These are phyloP conservation scores for Pseudonitzschia multistriata DNA, from an alignment of 108 stramenopile genomes.

Conservation along the genomic window DNA sequence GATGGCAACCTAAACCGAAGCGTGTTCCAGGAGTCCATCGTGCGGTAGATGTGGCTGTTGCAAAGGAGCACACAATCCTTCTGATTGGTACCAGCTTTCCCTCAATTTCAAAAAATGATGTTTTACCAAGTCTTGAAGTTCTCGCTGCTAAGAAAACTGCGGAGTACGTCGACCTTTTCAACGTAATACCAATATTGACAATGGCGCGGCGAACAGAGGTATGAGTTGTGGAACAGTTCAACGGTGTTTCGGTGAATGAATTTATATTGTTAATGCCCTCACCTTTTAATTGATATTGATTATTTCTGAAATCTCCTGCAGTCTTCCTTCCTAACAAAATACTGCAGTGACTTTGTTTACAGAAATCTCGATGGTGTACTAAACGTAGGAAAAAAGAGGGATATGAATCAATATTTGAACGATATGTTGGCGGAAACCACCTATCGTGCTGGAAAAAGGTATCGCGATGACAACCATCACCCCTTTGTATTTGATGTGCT, in stretches of 20 bases:
- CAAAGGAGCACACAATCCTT: slow-evolving; percentile 80
- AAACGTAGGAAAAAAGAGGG: slow-evolving; percentile 54
- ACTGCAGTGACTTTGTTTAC: slow-evolving; percentile 66
- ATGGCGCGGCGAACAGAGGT: slow-evolving; percentile 58
- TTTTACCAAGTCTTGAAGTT: slow-evolving; percentile 43
- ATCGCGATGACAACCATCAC: slow-evolving; percentile 56
- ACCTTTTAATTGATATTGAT: background rate
- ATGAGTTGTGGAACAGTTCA: background rate
- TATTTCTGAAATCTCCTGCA: background rate
- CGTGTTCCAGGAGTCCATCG: slow-evolving; percentile 72
- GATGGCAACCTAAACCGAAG: slow-evolving; percentile 73
- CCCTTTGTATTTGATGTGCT: slow-evolving; percentile 47
- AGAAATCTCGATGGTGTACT: slow-evolving; percentile 82
- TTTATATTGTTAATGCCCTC: background rate
- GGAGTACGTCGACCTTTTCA: slow-evolving; percentile 75
- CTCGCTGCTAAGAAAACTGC: slow-evolving; percentile 51
- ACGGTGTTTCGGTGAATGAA: background rate
- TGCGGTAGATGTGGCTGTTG: slow-evolving; percentile 72
- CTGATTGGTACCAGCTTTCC: slow-evolving; percentile 76
- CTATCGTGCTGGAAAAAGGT: slow-evolving; percentile 7
- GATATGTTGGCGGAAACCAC: slow-evolving; percentile 38
- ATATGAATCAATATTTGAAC: slow-evolving; percentile 55
- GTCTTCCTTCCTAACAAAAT: slow-evolving; percentile 37
- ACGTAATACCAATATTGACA: slow-evolving; percentile 67
- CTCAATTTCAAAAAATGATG: slow-evolving; percentile 24